Base-by-base conservation (phyloP, 179 eudicot species). In the Monotropa hypopitys region DNA sequence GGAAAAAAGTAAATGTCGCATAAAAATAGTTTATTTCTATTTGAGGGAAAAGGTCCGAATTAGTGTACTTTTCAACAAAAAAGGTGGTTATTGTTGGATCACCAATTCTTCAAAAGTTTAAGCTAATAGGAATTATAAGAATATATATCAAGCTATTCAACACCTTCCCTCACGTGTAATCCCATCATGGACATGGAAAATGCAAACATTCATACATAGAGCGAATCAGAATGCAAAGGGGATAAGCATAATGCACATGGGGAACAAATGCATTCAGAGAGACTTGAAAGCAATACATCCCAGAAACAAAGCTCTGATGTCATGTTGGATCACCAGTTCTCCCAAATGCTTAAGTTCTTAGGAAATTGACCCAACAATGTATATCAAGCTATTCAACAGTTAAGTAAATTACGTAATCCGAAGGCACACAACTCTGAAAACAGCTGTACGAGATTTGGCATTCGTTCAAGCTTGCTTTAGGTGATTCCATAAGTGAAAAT, bases 1-100 rank as follows among this genome's bases (percentile, higher is more conserved):
- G 84, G 30, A 81, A 76, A 72, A 69, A 79, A 79, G 50, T 57
- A 38, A 62, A 30, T 9, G 62, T 32, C 33, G 13, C 12, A 53
- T 51, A 45, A 50, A 72, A 11, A 50, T 18, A 38, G 46, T 20
- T 7, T 26, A 30, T 20, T 32, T 35, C n/a, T 35, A 35, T 15
- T 18, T 28, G 54, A 46, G 62, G 16, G 11, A 53, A n/a, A 54
- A 54, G 30, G 32, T 43, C 26, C 11, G 21, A 38, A 35, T 11
- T 33, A 73, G 26, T 21, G 50, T 42, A 42, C 72, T 68, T 68
- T 3, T 12, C 66, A 28, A 8, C 18, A 20, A 53, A 53, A 47
- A 47, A 47, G 11, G 51, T 47, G 51, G 15, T 9, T 47, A 47
- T 11, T 12, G 51, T 2, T 47, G 13, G 47, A 45, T 45, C 47